phyloP scores from a whole-genome alignment of 257 asterid species.

The Paulownia fortunei region DNA sequence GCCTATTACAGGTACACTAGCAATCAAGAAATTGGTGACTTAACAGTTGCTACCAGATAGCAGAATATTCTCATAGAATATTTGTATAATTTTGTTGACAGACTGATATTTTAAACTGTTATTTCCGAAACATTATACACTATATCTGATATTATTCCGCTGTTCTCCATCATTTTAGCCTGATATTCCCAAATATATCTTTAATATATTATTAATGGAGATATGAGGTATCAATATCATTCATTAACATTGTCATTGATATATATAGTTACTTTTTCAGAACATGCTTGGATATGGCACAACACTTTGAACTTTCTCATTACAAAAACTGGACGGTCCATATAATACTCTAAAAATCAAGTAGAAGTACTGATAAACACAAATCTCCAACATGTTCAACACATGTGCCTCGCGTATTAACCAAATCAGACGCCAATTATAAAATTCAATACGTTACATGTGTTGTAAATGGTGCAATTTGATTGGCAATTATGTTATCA shows the following conservation, averaged over 20 bases:
- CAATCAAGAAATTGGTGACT: not conserved
- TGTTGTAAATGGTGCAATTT: not conserved
- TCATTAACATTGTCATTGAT: too few species aligned
- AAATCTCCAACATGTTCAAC: not conserved
- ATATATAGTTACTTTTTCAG: too few species aligned
- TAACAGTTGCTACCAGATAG: not conserved
- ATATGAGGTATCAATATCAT: too few species aligned
- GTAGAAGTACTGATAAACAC: not conserved
- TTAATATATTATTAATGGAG: too few species aligned
- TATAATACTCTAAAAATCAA: not conserved
- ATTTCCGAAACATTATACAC: not conserved
- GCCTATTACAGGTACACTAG: not conserved
- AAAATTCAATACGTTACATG: not conserved
- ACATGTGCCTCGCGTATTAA: not conserved
- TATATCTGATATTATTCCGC: not conserved
- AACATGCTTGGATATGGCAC: too few species aligned
- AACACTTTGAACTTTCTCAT: too few species aligned
- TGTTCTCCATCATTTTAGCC: not conserved
- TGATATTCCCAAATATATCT: not conserved
- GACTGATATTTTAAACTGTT: not conserved
- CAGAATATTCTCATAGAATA: not conserved
- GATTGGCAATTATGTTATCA: not conserved
- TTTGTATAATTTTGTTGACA: not conserved
- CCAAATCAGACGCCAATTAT: not conserved
- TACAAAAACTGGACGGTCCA: too few species aligned